These are phyloP conservation scores for Fomitiporia mediterranea DNA, from an alignment of 1,284 basidiomycete genomes.

Conservation along the genomic window DNA sequence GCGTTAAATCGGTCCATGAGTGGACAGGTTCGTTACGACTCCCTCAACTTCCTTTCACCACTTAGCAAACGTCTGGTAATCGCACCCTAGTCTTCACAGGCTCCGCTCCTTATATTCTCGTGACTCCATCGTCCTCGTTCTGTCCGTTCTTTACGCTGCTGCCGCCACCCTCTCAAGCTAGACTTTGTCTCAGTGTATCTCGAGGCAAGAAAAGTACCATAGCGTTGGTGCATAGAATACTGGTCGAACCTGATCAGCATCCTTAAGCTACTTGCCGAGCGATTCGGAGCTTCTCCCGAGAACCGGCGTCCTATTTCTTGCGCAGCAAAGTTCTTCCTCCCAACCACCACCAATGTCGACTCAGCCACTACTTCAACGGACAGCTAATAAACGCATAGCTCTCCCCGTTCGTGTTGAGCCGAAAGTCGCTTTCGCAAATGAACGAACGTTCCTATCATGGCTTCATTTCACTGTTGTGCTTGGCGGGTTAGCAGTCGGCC, in stretches of 20 bases:
- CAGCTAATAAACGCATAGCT: conserved; percentile 91
- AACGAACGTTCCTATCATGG: conserved; percentile 95
- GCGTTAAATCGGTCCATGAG: neutral
- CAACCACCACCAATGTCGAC: conserved; percentile 71
- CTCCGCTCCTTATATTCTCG: neutral
- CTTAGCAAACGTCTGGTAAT: neutral
- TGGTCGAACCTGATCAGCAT: neutral
- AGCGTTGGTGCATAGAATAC: too few relatives aligned
- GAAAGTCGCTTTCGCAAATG: conserved; percentile 94
- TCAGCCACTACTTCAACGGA: conserved; percentile 95
- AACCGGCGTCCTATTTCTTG: neutral
- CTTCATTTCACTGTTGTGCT: conserved; percentile 93
- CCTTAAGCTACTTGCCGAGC: neutral
- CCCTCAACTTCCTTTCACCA: neutral
- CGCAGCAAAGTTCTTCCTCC: neutral
- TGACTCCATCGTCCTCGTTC: neutral
- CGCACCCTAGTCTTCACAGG: neutral
- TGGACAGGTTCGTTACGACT: neutral
- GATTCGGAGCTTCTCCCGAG: neutral
- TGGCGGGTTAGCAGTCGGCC: conserved; percentile 91
- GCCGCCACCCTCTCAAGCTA: neutral
- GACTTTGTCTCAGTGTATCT: too few relatives aligned
- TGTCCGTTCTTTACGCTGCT: neutral
- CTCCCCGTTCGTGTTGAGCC: conserved; percentile 92
- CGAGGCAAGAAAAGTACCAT: too few relatives aligned